phyloP scores from a whole-genome alignment of 352 stramenopile species.

The Globisporangium cystogenes region DNA sequence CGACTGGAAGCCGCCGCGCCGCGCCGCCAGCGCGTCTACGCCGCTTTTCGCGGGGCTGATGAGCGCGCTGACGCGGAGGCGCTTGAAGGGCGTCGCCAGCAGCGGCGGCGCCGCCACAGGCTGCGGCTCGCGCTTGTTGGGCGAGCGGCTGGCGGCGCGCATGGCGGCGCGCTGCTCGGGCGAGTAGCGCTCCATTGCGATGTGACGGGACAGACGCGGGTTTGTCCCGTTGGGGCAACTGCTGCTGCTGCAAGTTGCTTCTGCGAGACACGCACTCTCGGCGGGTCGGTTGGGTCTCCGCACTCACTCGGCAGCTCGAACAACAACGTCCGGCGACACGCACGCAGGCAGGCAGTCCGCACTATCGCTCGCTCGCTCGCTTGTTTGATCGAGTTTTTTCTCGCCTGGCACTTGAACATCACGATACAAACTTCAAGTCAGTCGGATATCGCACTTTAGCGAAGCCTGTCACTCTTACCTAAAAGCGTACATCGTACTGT shows the following conservation, averaged over 20 bases:
- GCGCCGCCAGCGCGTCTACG: slow-evolving; percentile 1
- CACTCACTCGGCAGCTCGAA: not conserved
- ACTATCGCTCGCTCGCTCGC: not conserved
- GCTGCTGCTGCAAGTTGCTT: slow-evolving; percentile 10
- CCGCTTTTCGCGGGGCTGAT: slow-evolving; percentile 6
- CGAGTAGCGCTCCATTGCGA: slow-evolving; percentile 3
- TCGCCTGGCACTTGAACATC: slow-evolving; percentile 8
- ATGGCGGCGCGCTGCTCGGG: too few species aligned
- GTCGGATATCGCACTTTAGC: not conserved
- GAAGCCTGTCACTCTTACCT: too few species aligned
- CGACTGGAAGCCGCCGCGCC: slow-evolving; percentile 4
- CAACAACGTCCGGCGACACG: not conserved
- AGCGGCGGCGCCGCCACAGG: too few species aligned
- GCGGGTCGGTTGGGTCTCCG: not conserved
- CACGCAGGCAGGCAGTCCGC: not conserved
- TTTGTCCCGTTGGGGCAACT: too few species aligned
- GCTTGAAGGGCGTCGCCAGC: slow-evolving; percentile 13
- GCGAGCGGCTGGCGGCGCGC: slow-evolving; percentile 9
- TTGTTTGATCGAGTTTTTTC: not conserved
- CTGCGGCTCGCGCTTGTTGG: slow-evolving; percentile 7
- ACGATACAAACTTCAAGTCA: slow-evolving; percentile 11
- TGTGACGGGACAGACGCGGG: not conserved
- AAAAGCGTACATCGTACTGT: not conserved
- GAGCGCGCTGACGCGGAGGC: slow-evolving; percentile 9
- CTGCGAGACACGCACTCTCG: not conserved